These are phyloP conservation scores for Teratosphaeria epicoccoides DNA, from an alignment of 2,329 filamentous ascomycete genomes.

Conservation along the genomic window DNA sequence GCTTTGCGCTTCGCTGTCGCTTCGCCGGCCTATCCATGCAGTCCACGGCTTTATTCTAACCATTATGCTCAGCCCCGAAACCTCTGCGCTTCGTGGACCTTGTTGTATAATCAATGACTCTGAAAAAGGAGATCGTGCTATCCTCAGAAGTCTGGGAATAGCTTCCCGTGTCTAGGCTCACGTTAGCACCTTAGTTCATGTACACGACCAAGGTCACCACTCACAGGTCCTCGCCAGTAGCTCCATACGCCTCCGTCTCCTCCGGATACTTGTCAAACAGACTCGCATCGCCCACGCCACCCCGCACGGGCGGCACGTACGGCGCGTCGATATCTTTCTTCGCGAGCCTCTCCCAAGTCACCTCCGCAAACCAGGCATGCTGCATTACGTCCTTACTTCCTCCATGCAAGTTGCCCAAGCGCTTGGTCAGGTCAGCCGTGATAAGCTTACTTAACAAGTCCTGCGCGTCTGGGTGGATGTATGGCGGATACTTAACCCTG, in stretches of 20 bases:
- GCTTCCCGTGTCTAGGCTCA: constrained; percentile 53
- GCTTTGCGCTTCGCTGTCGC: neutral
- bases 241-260: constrained; percentile 86
- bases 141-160: constrained; percentile 62
- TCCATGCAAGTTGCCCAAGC: constrained; percentile 84
- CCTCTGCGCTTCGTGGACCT: neutral
- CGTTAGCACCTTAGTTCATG: constrained; percentile 8
- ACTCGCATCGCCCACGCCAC: constrained; percentile 86
- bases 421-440: constrained; percentile 87
- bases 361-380: constrained; percentile 92
- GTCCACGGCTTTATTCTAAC: neutral
- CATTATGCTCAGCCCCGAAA: neutral
- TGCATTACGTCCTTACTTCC: constrained; percentile 88
- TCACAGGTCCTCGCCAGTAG: constrained; percentile 71
- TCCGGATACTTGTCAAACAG: constrained; percentile 98
- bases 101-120: neutral
- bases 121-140: neutral
- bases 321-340: constrained; percentile 97
- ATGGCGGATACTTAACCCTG: constrained; percentile 90
- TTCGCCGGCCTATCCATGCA: neutral
- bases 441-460: constrained; percentile 87
- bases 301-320: constrained; percentile 91
- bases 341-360: constrained; percentile 89
- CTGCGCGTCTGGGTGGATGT: constrained; percentile 88
- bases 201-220: constrained; percentile 32